These are phyloP conservation scores for bread wheat (Triticum aestivum) DNA, from an alignment of 176 grass and related monocot genomes.

Conservation along the genomic window IWGSC_CS_RefSeq_v2.1 NC_057804.1:615851215-615851714, in stretches of 20 bases:
- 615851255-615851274: too few relatives aligned
- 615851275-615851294: conserved; percentile 82
- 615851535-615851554: conserved; percentile 77
- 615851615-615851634: conserved; percentile 88
- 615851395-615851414: conserved; percentile 90
- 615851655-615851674: conserved; percentile 99
- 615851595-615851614: conserved; percentile 94
- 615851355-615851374: conserved; percentile 99
- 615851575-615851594: conserved; percentile 97
- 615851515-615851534: conserved; percentile 98
- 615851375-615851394: conserved; percentile 99
- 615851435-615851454: conserved; percentile 91
- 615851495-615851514: conserved; percentile 99
- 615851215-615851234: neutral
- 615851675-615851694: conserved; percentile 87
- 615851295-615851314: conserved; percentile 50
- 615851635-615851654: conserved; percentile 82
- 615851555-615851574: conserved; percentile 93
- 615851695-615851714: conserved; percentile 74
- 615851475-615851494: conserved; percentile 92
- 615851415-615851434: conserved; percentile 86
- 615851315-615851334: conserved; percentile 85
- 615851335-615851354: conserved; percentile 77
- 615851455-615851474: conserved; percentile 87
- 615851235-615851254: neutral